Conservation (phyloP, 169 alveolate species). For the Cytauxzoon felis region DNA sequence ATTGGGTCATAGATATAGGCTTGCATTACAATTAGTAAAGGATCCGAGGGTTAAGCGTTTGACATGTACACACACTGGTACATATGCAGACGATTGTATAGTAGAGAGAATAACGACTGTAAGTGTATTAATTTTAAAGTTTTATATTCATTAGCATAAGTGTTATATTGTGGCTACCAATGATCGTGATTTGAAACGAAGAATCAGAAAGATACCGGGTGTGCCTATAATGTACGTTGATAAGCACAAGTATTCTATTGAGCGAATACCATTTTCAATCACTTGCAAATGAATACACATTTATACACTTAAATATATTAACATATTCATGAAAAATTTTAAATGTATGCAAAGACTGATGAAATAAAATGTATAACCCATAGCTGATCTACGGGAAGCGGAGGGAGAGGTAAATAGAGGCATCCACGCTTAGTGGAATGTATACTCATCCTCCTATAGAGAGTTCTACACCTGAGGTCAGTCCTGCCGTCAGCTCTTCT, state of each 20-base stretch:
- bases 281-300: constrained; percentile 33
- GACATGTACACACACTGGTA: constrained; percentile 95
- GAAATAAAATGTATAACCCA: no score
- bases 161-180: constrained; percentile 98
- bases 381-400: no score
- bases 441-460: no score
- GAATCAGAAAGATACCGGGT: constrained; percentile 97
- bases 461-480: no score
- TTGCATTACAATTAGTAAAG: constrained; percentile 94
- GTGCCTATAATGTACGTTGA: constrained; percentile 96
- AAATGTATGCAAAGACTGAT: no score
- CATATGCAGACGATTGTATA: constrained; percentile 99
- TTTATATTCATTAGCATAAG: constrained; percentile 76
- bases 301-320: no score
- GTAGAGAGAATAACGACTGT: constrained; percentile 88
- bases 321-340: no score
- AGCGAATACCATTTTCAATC: constrained; percentile 92
- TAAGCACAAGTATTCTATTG: constrained; percentile 92
- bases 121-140: constrained; percentile 42
- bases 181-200: constrained; percentile 94
- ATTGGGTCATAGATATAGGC: constrained; percentile 94
- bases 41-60: constrained; percentile 94
- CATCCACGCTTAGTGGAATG: no score
- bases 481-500: no score
- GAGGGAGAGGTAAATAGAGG: no score